phyloP scores from a whole-genome alignment of 495 filamentous ascomycete species.

The Apiosordaria backusii region DNA sequence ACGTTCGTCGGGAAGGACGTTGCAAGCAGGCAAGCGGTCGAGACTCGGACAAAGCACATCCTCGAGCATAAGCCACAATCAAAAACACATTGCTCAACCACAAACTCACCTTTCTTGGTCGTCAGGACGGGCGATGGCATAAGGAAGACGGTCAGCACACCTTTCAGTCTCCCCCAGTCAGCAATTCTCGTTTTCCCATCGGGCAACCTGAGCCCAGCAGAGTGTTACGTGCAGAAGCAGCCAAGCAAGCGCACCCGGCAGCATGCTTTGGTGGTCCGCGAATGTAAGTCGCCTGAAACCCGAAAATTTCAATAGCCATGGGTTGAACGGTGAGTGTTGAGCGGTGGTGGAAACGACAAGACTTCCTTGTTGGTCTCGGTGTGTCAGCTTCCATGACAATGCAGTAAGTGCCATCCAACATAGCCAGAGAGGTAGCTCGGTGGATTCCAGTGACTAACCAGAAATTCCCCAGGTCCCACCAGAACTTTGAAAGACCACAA shows the following conservation, averaged over 20 bases:
- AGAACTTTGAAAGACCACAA: neutral
- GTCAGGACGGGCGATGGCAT: neutral
- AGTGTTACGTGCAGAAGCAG: constrained; percentile 6
- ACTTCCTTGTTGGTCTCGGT: neutral
- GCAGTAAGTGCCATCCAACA: neutral
- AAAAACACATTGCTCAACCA: constrained; percentile 3
- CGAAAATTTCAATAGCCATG: neutral
- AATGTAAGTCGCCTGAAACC: constrained; percentile 15
- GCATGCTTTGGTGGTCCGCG: constrained; percentile 4
- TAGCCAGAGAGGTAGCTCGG: neutral
- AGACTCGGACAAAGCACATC: neutral
- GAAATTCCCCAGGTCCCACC: neutral
- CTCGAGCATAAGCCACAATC: constrained; percentile 8
- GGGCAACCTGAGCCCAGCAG: neutral
- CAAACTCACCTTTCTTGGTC: constrained; percentile 4
- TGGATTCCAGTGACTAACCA: neutral
- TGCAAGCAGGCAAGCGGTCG: neutral
- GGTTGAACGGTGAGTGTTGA: neutral
- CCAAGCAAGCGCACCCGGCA: constrained; percentile 3
- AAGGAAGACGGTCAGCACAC: neutral
- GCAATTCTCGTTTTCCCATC: neutral
- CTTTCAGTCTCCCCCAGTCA: too few species aligned
- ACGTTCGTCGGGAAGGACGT: neutral
- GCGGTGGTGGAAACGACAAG: neutral
- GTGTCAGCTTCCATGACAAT: neutral